Conservation (phyloP, 2,329 filamentous ascomycete species). For the Sporothrix brunneoviolacea region DNA sequence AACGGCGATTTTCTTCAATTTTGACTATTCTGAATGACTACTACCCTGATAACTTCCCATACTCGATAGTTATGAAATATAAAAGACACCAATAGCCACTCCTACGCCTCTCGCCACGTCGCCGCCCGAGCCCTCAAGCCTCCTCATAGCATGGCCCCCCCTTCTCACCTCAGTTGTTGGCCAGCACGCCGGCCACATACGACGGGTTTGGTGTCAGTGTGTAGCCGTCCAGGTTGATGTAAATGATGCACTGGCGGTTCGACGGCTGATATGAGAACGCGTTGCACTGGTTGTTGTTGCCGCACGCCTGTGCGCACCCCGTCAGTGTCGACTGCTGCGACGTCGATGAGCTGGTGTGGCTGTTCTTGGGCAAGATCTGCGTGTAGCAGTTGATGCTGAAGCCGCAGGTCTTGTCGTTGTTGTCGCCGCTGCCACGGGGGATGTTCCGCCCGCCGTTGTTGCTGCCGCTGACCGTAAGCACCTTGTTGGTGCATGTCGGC, state of each 20-base stretch:
- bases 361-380: background rate
- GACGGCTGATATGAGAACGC: constrained; percentile 5
- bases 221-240: background rate
- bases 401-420: background rate
- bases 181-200: background rate
- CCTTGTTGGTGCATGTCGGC: constrained; percentile 7
- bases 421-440: background rate
- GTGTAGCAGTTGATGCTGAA: constrained; percentile 10
- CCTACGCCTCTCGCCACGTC: too few relatives aligned
- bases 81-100: too few relatives aligned
- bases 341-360: background rate
- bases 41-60: too few relatives aligned
- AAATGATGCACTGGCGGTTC: constrained; percentile 8
- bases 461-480: background rate
- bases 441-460: too few relatives aligned
- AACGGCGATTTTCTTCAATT: too few relatives aligned
- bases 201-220: background rate
- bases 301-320: constrained; percentile 10
- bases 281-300: constrained; percentile 7
- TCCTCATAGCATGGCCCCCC: too few relatives aligned
- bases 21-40: too few relatives aligned
- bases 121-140: too few relatives aligned
- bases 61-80: too few relatives aligned
- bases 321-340: background rate
- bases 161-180: background rate